A percentile compares a stretch with the other conserved stretches of the same genome.
Evolutionary conservation across 768 basidiomycete species (phyloP).

Genomic region (Leccinum truebloodii): DNA sequence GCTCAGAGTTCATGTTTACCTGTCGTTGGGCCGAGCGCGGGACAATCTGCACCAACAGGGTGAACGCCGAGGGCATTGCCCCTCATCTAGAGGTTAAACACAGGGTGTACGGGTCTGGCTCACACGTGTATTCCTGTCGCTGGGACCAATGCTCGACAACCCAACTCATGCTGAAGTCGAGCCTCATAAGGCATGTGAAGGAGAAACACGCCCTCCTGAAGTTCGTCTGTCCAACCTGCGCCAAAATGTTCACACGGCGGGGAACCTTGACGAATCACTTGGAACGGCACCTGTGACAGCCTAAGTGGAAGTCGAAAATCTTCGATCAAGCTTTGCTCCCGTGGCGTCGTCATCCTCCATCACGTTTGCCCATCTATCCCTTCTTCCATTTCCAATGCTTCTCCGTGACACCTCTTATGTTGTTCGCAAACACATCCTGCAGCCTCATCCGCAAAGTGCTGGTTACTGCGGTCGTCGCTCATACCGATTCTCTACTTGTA

Average conservation of each 20-base stretch:
- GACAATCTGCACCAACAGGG: conserved; percentile 2
- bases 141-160: background rate
- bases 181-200: conserved; percentile 6
- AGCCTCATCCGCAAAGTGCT: background rate
- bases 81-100: conserved; percentile 3
- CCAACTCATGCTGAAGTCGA: conserved; percentile 1
- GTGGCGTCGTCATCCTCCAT: background rate
- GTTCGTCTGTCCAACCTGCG: conserved; percentile 7
- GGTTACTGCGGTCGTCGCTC: background rate
- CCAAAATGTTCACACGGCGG: conserved; percentile 6
- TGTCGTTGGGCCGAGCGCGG: conserved; percentile 4
- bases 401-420: background rate
- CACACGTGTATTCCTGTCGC: background rate
- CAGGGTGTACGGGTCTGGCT: background rate
- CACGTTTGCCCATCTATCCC: background rate
- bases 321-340: background rate
- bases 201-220: background rate
- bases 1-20: background rate
- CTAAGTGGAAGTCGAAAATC: background rate
- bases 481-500: background rate
- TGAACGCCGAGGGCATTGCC: background rate
- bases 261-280: background rate
- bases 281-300: background rate
- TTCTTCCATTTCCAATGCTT: background rate
- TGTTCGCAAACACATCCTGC: background rate